phyloP scores from a whole-genome alignment of 2,329 filamentous ascomycete genomes.

The Fusarium xyrophilum region DNA sequence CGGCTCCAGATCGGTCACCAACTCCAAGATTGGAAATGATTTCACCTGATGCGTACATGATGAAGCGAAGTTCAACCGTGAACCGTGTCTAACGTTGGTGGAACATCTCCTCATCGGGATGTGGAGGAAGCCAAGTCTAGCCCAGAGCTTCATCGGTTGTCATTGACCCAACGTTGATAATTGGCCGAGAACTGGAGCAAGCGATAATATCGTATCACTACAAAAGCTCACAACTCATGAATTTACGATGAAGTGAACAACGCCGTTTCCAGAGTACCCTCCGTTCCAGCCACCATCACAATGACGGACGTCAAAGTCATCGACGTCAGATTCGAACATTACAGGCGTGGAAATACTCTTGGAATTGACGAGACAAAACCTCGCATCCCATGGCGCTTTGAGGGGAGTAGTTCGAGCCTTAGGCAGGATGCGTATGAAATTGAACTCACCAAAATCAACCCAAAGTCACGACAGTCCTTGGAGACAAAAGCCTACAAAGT shows the following conservation, averaged over 20 bases:
- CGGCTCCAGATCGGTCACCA: neutral
- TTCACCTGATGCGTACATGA: too few relatives aligned
- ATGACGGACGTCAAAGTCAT: neutral
- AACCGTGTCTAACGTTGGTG: too few relatives aligned
- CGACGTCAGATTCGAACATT: neutral
- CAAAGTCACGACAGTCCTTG: fast-evolving
- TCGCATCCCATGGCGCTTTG: neutral
- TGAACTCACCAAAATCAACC: neutral
- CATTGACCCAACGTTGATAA: neutral
- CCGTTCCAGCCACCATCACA: neutral
- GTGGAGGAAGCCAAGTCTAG: neutral
- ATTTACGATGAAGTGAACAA: too few relatives aligned
- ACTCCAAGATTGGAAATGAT: neutral
- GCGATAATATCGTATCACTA: neutral
- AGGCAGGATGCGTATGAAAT: neutral
- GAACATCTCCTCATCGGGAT: neutral
- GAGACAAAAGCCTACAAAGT: neutral
- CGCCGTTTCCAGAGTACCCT: too few relatives aligned
- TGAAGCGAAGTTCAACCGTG: neutral
- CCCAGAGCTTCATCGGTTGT: neutral
- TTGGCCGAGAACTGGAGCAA: fast-evolving
- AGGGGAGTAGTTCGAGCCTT: neutral
- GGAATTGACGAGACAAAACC: neutral
- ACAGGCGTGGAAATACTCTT: neutral
- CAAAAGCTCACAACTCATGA: neutral